phyloP scores from a whole-genome alignment of 2,329 filamentous ascomycete species.

The Cyphellophora attinorum region DNA sequence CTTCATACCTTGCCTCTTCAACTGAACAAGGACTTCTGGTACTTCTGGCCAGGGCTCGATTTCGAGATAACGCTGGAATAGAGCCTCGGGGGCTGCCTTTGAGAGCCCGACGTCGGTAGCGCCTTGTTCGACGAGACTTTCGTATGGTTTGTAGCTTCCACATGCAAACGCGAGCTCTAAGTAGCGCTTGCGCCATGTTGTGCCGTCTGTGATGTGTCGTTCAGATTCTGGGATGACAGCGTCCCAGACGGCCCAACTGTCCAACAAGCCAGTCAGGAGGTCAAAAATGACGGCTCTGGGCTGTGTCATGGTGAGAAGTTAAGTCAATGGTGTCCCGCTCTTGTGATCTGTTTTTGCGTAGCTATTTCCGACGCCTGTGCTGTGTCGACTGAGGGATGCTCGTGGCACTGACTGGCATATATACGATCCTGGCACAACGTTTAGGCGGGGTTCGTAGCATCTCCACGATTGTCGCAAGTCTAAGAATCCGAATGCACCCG shows the following conservation, averaged over 20 bases:
- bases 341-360: too few species aligned
- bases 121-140: constrained; percentile 22
- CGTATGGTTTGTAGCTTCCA: constrained; percentile 26
- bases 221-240: constrained; percentile 7
- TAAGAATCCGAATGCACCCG: too few species aligned
- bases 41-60: constrained; percentile 21
- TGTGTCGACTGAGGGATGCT: too few species aligned
- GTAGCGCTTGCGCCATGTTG: constrained; percentile 28
- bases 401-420: too few species aligned
- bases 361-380: too few species aligned
- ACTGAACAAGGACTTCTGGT: constrained; percentile 9
- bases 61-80: constrained; percentile 21
- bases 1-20: constrained; percentile 22
- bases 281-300: constrained; percentile 29
- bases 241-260: constrained; percentile 32
- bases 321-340: too few species aligned
- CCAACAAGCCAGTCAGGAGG: constrained; percentile 30
- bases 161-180: constrained; percentile 28
- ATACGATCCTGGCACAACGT: too few species aligned
- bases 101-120: constrained; percentile 24
- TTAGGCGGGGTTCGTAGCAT: too few species aligned
- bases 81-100: constrained; percentile 18
- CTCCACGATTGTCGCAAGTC: too few species aligned
- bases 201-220: constrained; percentile 10
- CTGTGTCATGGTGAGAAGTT: too few species aligned